phyloP scores from a whole-genome alignment of 169 alveolate genomes.

The Cyclospora cayetanensis region DNA sequence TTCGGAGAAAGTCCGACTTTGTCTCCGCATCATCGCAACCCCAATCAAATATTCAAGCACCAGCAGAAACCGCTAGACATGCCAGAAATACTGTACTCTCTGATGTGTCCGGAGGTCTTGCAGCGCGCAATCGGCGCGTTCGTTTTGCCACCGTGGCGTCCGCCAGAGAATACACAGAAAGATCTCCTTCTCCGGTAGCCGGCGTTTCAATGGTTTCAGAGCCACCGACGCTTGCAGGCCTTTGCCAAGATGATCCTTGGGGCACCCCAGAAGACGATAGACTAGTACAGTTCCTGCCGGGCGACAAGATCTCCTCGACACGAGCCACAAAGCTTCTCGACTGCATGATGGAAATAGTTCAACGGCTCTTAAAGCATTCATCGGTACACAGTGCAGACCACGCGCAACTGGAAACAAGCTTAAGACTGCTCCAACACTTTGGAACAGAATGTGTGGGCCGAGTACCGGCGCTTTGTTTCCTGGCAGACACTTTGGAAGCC shows the following conservation, averaged over 20 bases:
- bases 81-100: background rate
- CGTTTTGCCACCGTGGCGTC: conserved; percentile 40
- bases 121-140: conserved; percentile 41
- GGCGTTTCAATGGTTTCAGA: background rate
- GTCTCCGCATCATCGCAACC: background rate
- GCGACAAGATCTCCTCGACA: background rate
- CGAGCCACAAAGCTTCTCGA: background rate
- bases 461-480: conserved; percentile 1
- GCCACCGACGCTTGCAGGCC: background rate
- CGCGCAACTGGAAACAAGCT: background rate
- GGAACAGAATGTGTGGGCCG: conserved; percentile 12
- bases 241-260: background rate
- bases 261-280: background rate
- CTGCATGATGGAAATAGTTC: background rate
- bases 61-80: background rate
- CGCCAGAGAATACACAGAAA: conserved; percentile 12
- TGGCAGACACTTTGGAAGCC: background rate
- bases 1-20: background rate
- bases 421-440: background rate
- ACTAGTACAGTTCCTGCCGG: background rate
- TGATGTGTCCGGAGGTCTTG: background rate
- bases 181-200: background rate
- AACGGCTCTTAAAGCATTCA: background rate
- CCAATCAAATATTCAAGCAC: background rate
- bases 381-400: background rate